Base-by-base conservation (phyloP, 2,329 filamentous ascomycete genomes). In the Alternaria ventricosa region DNA sequence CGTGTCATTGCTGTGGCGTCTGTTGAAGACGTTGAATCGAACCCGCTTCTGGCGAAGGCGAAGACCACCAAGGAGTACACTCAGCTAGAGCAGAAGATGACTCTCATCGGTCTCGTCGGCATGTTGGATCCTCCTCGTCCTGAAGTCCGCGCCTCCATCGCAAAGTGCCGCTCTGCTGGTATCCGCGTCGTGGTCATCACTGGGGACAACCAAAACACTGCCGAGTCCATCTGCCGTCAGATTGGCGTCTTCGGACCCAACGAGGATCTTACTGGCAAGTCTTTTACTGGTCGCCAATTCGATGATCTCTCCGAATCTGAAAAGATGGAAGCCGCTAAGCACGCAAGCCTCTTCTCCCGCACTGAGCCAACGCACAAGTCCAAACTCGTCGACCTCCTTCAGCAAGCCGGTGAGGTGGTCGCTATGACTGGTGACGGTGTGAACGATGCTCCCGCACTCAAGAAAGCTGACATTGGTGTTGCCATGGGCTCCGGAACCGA, bases 361-460 rank as follows among this genome's bases (percentile, higher is more conserved):
- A 96, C 97, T 23, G 96, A 99, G 81, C 96, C 96, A 55, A 89
- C 87, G 54, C 96, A 99, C 87, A 99, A 99, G 87, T 96, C 92
- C n/a, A 96, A 93, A 82, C 89, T 99, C 49, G 95, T 99, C 51
- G 96, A 99, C 79, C 90, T 99, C 47, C 91, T 99, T 49, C 96
- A 99, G 80, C 93, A 92, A 62, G 86, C 92, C 55, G 93, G 93
- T 65, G 93, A 99, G 79, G 96, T 99, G 46, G 96, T 99, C 67
- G 96, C 96, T 71, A 99, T 99, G 96, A 99, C 96, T 71, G 96
- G 96, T 76, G 96, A 99, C 77, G 96, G 96, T 81, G 96, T 99
- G 81, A 99, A 99, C 77, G 96, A 99, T 81, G 96, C 96, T 5
- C 96, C 96, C 50, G 96, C 96, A 15, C 86, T 99, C 75, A 99